These are phyloP conservation scores for Podosphaera fusca DNA, from an alignment of 2,329 filamentous ascomycete species.

Conservation along the genomic window DNA sequence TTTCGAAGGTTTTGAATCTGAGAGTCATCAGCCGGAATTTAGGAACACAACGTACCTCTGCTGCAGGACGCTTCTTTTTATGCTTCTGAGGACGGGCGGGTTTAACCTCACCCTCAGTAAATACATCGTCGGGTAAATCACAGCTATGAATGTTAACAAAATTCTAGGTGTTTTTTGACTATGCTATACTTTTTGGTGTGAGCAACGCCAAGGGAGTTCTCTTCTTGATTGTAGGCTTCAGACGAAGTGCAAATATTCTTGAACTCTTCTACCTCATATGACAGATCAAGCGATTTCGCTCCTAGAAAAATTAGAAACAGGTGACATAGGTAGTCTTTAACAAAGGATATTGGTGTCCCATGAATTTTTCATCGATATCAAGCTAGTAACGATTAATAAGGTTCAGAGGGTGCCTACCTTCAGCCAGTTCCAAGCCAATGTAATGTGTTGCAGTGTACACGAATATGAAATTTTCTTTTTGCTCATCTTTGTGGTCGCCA, in stretches of 20 bases:
- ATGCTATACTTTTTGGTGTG: slow-evolving; percentile 51
- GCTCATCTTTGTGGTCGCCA: slow-evolving; percentile 18
- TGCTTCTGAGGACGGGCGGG: slow-evolving; percentile 22
- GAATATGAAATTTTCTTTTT: slow-evolving; percentile 13
- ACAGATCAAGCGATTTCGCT: slow-evolving; percentile 51
- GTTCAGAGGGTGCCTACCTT: slow-evolving; percentile 27
- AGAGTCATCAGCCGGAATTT: slow-evolving; percentile 4
- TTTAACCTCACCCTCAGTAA: slow-evolving; percentile 53
- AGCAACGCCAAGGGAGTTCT: slow-evolving; percentile 51
- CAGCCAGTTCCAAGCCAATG: slow-evolving; percentile 60
- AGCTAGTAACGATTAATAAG: background rate
- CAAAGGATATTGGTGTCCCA: background rate
- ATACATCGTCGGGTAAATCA: slow-evolving; percentile 75
- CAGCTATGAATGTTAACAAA: slow-evolving; percentile 30
- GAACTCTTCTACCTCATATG: slow-evolving; percentile 67
- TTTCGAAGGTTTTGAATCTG: slow-evolving; percentile 1
- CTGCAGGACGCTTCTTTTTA: slow-evolving; percentile 14
- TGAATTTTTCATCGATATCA: background rate
- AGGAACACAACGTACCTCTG: slow-evolving; percentile 13
- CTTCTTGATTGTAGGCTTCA: slow-evolving; percentile 49
- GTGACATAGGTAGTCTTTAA: slow-evolving; percentile 2
- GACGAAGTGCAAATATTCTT: slow-evolving; percentile 59
- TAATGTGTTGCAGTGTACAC: slow-evolving; percentile 88
- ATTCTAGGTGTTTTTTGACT: background rate
- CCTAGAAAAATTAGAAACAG: slow-evolving; percentile 23